These are phyloP conservation scores for Tolypocladium pustulatum DNA, from an alignment of 2,329 filamentous ascomycete species.

Conservation along the genomic window DNA sequence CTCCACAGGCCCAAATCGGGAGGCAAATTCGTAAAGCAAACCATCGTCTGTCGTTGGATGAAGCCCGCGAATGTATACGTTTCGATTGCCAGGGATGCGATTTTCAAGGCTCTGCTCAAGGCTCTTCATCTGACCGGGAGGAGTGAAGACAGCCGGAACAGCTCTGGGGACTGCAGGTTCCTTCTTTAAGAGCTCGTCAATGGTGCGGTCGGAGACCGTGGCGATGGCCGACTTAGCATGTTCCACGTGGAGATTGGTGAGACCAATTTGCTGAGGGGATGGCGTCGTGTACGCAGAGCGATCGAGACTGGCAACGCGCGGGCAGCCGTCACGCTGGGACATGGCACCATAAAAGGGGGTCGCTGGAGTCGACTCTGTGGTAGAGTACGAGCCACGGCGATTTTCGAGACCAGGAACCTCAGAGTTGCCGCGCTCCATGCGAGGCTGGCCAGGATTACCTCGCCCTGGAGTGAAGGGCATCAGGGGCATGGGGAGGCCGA, in stretches of 20 bases:
- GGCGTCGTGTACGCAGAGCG: constrained; percentile 57
- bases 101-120: constrained; percentile 93
- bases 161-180: constrained; percentile 80
- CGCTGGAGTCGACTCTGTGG: constrained; percentile 54
- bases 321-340: constrained; percentile 48
- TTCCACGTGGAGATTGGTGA: constrained; percentile 27
- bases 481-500: constrained; percentile 25
- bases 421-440: constrained; percentile 34
- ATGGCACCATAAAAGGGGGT: constrained; percentile 54
- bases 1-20: constrained; percentile 85
- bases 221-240: constrained; percentile 29
- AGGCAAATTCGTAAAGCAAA: constrained; percentile 69
- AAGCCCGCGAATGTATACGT: constrained; percentile 95
- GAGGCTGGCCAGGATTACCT: constrained; percentile 30
- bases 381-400: constrained; percentile 57
- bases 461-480: constrained; percentile 45
- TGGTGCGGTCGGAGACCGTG: constrained; percentile 32
- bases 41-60: constrained; percentile 93
- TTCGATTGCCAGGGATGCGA: constrained; percentile 81
- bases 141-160: constrained; percentile 81
- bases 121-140: constrained; percentile 76
- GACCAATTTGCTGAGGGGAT: constrained; percentile 49
- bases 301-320: constrained; percentile 48
- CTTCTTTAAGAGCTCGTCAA: constrained; percentile 59
- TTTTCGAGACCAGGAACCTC: constrained; percentile 55